A percentile compares a stretch with the other conserved stretches of the same genome.
Evolutionary conservation across 1,284 basidiomycete species (phyloP).

Genomic region (Sanghuangporus sanghuang): DNA sequence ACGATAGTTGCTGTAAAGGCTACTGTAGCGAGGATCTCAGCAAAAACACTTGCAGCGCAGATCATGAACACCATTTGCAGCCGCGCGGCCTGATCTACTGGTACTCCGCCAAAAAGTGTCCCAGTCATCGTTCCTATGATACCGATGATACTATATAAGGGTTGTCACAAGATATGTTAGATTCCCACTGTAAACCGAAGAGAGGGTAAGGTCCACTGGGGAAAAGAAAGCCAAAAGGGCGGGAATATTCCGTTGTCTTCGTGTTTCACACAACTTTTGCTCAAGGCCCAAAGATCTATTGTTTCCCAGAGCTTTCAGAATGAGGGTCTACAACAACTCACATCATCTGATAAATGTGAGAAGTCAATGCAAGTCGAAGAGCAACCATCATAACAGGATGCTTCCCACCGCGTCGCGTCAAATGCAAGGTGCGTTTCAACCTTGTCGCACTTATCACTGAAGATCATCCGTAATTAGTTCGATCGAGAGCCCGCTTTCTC

Average conservation of each 20-base stretch:
- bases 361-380: slow-evolving; percentile 69
- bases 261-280: too few species aligned
- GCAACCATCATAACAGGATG: slow-evolving; percentile 76
- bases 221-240: not conserved
- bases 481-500: not conserved
- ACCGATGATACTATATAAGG: slow-evolving; percentile 58
- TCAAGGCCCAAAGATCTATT: too few species aligned
- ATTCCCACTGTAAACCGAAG: not conserved
- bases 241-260: not conserved
- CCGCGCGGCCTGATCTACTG: slow-evolving; percentile 77
- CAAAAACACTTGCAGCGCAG: slow-evolving; percentile 65
- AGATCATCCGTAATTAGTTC: not conserved
- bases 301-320: too few species aligned
- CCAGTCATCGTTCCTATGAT: slow-evolving; percentile 90
- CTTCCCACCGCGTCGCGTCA: slow-evolving; percentile 76
- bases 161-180: not conserved
- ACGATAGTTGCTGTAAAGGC: slow-evolving; percentile 57
- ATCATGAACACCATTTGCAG: slow-evolving; percentile 91
- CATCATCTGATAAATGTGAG: slow-evolving; percentile 84
- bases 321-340: slow-evolving; percentile 26
- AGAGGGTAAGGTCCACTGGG: not conserved
- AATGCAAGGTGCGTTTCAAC: slow-evolving; percentile 81
- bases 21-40: slow-evolving; percentile 58
- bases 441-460: slow-evolving; percentile 75
- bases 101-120: slow-evolving; percentile 79